Percentiles rank a stretch among this genome's conserved stretches.
These are phyloP conservation scores for Phlyctochytrium bullatum DNA, from an alignment of 192 early-diverging fungal species.

Conservation along the genomic window DNA sequence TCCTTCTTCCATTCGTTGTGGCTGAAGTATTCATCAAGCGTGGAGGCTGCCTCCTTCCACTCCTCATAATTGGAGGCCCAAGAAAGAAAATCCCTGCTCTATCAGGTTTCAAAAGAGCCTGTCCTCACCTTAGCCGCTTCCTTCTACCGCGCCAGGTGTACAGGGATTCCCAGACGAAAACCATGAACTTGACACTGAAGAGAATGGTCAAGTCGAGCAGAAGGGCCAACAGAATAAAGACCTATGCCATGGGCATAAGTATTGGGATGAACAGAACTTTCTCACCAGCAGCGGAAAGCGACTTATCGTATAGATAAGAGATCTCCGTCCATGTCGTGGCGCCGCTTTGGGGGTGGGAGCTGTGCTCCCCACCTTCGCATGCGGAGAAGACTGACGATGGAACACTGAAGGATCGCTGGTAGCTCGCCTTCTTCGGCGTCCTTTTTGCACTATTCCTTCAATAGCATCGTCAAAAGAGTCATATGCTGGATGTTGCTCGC, in stretches of 20 bases:
- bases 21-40: constrained; percentile 60
- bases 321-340: not conserved
- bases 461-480: not conserved
- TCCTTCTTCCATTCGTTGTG: constrained; percentile 71
- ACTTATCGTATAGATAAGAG: not conserved
- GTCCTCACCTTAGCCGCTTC: constrained; percentile 35
- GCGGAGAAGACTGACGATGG: too few species aligned
- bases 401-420: too few species aligned
- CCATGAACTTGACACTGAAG: constrained; percentile 55
- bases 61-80: constrained; percentile 56
- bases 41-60: constrained; percentile 58
- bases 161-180: constrained; percentile 63
- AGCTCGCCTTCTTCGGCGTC: too few species aligned
- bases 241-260: constrained; percentile 9
- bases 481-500: not conserved
- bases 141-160: constrained; percentile 61
- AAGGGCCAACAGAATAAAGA: constrained; percentile 56
- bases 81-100: constrained; percentile 47
- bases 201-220: constrained; percentile 61
- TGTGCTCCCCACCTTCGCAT: not conserved
- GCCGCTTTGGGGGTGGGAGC: not conserved
- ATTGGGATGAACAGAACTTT: not conserved
- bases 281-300: not conserved
- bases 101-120: too few species aligned
- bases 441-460: not conserved